These are phyloP conservation scores for Calcarisporium arbuscula DNA, from an alignment of 2,329 filamentous ascomycete genomes.

Conservation along the genomic window DNA sequence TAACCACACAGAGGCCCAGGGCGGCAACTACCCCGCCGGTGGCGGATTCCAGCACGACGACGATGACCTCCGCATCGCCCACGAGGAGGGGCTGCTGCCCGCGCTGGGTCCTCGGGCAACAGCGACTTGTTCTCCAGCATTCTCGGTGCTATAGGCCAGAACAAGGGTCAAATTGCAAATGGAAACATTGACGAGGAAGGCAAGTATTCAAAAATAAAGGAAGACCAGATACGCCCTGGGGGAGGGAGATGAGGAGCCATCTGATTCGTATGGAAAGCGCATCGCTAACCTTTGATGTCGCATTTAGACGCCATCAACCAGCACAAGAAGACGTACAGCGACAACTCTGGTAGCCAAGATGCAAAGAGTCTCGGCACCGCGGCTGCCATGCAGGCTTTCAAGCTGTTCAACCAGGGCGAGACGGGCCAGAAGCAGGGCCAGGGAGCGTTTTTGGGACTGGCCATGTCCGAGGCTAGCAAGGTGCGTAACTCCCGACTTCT, in stretches of 20 bases:
- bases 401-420: slow-evolving; percentile 63
- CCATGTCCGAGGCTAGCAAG: slow-evolving; percentile 83
- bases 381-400: slow-evolving; percentile 74
- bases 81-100: slow-evolving; percentile 40
- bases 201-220: too few relatives aligned
- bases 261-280: slow-evolving; percentile 10
- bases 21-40: slow-evolving; percentile 15
- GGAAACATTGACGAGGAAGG: slow-evolving; percentile 46
- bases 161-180: slow-evolving; percentile 40
- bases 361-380: slow-evolving; percentile 58
- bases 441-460: slow-evolving; percentile 75
- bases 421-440: slow-evolving; percentile 51
- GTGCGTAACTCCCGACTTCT: slow-evolving; percentile 31
- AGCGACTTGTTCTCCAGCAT: slow-evolving; percentile 43
- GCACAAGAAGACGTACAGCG: slow-evolving; percentile 68
- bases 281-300: neutral
- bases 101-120: slow-evolving; percentile 40
- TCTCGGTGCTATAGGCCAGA: slow-evolving; percentile 40
- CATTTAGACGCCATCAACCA: slow-evolving; percentile 58
- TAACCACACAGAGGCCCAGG: slow-evolving; percentile 10
- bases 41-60: slow-evolving; percentile 35
- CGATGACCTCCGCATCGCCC: slow-evolving; percentile 42
- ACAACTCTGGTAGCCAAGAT: slow-evolving; percentile 39
- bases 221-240: too few relatives aligned
- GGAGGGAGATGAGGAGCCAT: too few relatives aligned